A percentile compares a stretch with the other conserved stretches of the same genome.
These are phyloP conservation scores for Prototheca wickerhamii DNA, from an alignment of 163 green algal species.

Conservation along the genomic window DNA sequence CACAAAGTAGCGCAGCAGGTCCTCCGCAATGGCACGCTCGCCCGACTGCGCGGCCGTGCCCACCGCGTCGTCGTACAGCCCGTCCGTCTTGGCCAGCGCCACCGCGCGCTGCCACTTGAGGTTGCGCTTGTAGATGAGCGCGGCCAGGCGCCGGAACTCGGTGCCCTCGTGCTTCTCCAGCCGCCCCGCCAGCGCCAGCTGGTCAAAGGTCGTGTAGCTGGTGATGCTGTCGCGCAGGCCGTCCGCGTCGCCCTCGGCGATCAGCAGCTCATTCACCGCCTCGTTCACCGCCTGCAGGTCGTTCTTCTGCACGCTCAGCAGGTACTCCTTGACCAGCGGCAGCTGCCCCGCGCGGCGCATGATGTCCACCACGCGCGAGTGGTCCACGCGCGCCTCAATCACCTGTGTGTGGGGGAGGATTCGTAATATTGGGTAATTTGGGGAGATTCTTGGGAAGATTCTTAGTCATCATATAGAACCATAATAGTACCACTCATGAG, in stretches of 20 bases:
- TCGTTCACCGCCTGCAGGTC: conserved; percentile 88
- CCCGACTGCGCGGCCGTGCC: conserved; percentile 75
- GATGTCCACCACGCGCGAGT: conserved; percentile 85
- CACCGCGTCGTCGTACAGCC: conserved; percentile 87
- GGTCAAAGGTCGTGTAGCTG: conserved; percentile 96
- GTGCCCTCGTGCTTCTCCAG: conserved; percentile 94
- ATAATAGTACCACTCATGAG: neutral
- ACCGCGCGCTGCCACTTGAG: conserved; percentile 82
- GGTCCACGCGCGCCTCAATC: conserved; percentile 84
- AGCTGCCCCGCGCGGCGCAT: conserved; percentile 79
- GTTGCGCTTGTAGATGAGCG: conserved; percentile 93
- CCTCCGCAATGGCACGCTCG: conserved; percentile 82
- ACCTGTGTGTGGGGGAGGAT: conserved; percentile 36
- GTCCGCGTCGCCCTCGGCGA: conserved; percentile 96
- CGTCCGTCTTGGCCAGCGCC: conserved; percentile 79
- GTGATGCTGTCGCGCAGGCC: conserved; percentile 80
- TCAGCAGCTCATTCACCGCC: conserved; percentile 91
- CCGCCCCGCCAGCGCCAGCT: conserved; percentile 63
- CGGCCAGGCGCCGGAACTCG: conserved; percentile 89
- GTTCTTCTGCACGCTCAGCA: conserved; percentile 49
- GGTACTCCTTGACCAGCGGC: conserved; percentile 84
- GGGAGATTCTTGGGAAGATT: neutral
- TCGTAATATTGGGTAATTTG: neutral
- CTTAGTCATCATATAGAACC: neutral
- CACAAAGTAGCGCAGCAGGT: conserved; percentile 90